These are phyloP conservation scores for Chrysanthemum lavandulifolium DNA, from an alignment of 129 eudicot genomes.

Conservation along the genomic window DNA sequence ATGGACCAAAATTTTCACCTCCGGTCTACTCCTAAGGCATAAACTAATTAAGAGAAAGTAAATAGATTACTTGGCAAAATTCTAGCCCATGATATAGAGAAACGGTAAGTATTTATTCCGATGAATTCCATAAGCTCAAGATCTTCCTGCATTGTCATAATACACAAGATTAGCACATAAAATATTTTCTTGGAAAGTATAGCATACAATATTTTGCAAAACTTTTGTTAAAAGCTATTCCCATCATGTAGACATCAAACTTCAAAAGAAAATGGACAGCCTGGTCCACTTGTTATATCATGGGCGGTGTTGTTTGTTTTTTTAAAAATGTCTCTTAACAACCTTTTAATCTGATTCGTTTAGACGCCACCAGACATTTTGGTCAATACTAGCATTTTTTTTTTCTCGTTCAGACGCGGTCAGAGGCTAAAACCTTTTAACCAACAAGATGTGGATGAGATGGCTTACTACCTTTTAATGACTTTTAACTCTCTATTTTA, in stretches of 20 bases:
- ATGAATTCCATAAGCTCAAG: constrained; percentile 62
- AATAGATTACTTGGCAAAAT: constrained; percentile 63
- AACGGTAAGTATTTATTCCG: constrained; percentile 65
- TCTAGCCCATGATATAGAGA: constrained; percentile 84
- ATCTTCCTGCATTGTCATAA: constrained; percentile 49
- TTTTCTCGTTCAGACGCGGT: too few relatives aligned
- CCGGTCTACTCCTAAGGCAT: not conserved
- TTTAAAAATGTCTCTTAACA: too few relatives aligned
- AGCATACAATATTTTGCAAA: not conserved
- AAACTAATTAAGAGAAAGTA: not conserved
- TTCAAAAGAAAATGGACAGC: not conserved
- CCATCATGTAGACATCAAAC: not conserved
- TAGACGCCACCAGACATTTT: too few relatives aligned
- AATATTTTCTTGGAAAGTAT: not conserved
- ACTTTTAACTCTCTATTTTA: too few relatives aligned
- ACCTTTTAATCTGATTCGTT: too few relatives aligned
- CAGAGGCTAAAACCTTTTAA: too few relatives aligned
- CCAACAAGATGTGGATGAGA: too few relatives aligned
- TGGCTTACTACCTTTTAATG: too few relatives aligned
- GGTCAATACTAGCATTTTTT: too few relatives aligned
- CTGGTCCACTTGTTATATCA: constrained; percentile 11
- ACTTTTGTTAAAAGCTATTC: constrained; percentile 4
- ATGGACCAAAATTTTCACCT: too few relatives aligned
- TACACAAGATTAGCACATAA: constrained; percentile 13
- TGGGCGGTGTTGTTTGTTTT: not conserved